These are phyloP conservation scores for Podaxis sp. DNA, from an alignment of 768 basidiomycete species.

Conservation along the genomic window DNA sequence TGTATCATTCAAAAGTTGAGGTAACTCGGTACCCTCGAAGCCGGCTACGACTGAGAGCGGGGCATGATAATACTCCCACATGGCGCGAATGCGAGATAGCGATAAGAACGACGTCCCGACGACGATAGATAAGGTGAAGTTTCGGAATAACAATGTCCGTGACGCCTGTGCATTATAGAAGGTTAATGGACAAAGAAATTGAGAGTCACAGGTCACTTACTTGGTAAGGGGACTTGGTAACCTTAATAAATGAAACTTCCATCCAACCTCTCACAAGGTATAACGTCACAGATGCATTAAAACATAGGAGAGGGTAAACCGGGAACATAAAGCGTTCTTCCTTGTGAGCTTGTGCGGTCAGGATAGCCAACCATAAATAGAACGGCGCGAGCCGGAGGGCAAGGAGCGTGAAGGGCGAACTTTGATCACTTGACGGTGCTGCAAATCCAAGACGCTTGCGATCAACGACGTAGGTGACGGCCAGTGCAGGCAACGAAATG, in stretches of 20 bases:
- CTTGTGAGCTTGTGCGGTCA: constrained; percentile 87
- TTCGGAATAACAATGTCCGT: constrained; percentile 70
- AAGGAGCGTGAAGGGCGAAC: constrained; percentile 78
- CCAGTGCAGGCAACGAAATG: constrained; percentile 74
- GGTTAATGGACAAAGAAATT: not conserved
- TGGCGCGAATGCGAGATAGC: constrained; percentile 74
- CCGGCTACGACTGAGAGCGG: constrained; percentile 70
- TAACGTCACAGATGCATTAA: constrained; percentile 89
- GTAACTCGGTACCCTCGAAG: constrained; percentile 79
- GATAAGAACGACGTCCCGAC: constrained; percentile 70
- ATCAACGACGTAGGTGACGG: constrained; percentile 73
- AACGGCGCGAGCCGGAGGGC: constrained; percentile 80
- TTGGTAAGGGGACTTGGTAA: constrained; percentile 83
- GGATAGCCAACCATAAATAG: constrained; percentile 86
- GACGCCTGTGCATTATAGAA: constrained; percentile 58
- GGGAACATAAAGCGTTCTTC: constrained; percentile 99
- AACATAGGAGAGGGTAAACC: constrained; percentile 85
- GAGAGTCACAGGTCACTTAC: constrained; percentile 43
- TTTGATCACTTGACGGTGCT: constrained; percentile 53
- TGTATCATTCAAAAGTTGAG: constrained; percentile 73
- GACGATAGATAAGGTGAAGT: constrained; percentile 71
- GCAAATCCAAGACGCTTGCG: constrained; percentile 67
- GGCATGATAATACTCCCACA: constrained; percentile 89
- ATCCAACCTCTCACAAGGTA: constrained; percentile 88
- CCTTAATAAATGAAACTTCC: constrained; percentile 69